Percentiles rank a stretch among this genome's conserved stretches.
Evolutionary conservation across 805 yeast species (phyloP).

Genomic region (Nakazawaea laoshanensis): DNA sequence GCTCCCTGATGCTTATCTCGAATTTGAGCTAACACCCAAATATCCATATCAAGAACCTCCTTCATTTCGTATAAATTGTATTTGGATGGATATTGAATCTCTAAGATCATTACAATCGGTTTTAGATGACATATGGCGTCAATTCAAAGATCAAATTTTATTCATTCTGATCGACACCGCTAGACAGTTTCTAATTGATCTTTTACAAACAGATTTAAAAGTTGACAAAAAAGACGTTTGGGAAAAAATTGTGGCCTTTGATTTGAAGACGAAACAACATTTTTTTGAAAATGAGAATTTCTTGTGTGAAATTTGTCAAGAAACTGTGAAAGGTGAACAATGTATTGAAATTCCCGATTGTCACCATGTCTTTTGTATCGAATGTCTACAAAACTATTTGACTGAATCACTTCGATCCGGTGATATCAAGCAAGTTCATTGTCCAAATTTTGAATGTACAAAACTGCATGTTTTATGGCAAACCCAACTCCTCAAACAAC

Average conservation of each 20-base stretch:
- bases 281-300: constrained; percentile 30
- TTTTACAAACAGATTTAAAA: too few species aligned
- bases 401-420: constrained; percentile 34
- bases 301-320: constrained; percentile 51
- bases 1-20: constrained; percentile 24
- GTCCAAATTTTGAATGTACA: constrained; percentile 48
- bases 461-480: too few species aligned
- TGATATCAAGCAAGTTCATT: constrained; percentile 41
- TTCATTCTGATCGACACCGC: constrained; percentile 32
- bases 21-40: constrained; percentile 21
- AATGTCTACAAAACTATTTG: constrained; percentile 36
- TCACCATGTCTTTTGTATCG: constrained; percentile 38
- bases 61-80: constrained; percentile 17
- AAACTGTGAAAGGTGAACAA: constrained; percentile 32
- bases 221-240: too few species aligned
- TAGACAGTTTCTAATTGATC: too few species aligned
- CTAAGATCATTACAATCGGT: constrained; percentile 12
- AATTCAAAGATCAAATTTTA: constrained; percentile 27
- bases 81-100: constrained; percentile 21
- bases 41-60: constrained; percentile 29
- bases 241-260: constrained; percentile 14
- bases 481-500: too few species aligned
- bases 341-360: constrained; percentile 34
- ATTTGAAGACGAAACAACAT: constrained; percentile 15
- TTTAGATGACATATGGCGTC: constrained; percentile 25